Evolutionary conservation across 1,139 yeast species (phyloP), one percentile per base, ranked within the genome.

Genomic region (Debaryomycetaceae sp.): DNA sequence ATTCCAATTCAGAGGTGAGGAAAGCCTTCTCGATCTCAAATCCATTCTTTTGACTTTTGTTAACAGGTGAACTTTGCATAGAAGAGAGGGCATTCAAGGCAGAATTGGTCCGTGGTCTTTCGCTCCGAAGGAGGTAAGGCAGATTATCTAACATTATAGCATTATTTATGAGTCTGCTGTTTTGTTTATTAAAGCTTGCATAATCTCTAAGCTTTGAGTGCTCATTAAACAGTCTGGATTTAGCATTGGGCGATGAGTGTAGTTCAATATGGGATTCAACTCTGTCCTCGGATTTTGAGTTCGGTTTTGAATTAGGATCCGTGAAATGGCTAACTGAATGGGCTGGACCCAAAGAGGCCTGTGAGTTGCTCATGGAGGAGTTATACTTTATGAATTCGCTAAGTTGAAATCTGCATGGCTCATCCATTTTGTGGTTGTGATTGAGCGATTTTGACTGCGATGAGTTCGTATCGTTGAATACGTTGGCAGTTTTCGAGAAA

Each of bases 11-110:
- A 7, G 60, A 53, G n/a, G 59, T 58, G 24, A 58, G 40, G 37
- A 57, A 57, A 6, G 58, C 62, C 14, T 49, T 41, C 40, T 60
- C 63, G 9, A 59, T 54, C 36, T 54, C 60, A 34, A 55, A 37
- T n/a, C 47, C 50, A 22, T 48, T 46, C 14, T 40, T 39, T 17
- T 41, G 47, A 24, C 46, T 40, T 31, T 41, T 38, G 6, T 45
- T 40, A 5, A 41, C 39, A 4, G 58, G 59, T 5, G 58, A 51
- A 27, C 53, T 50, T 17, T 39, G 34, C n/a, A 39, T 33, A 5
- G 41, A 39, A 14, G 22, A 20, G 11, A 27, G 11, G 11, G 31
- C 31, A 27, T 27, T 27, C 31, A 27, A 27, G 8, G 31, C 31
- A 27, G 23, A 23, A n/a, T 36, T 36, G 24, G 24, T 14, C n/a